Base-by-base conservation (phyloP, 2,329 filamentous ascomycete genomes). In the Ophiostoma sp. region DNA sequence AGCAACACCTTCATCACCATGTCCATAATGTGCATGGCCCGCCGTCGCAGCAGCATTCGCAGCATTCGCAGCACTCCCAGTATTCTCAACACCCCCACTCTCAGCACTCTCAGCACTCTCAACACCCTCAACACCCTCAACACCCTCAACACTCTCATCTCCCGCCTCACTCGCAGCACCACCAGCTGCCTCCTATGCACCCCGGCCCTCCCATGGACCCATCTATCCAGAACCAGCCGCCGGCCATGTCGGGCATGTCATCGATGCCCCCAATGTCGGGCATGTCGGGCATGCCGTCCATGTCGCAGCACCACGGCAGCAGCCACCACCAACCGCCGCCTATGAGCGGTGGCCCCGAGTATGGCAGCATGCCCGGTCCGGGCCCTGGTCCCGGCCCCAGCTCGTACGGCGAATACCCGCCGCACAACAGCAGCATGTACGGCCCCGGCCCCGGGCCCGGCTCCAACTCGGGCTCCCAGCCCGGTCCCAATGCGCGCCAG, bases 131-230 rank as follows among this genome's bases (percentile, higher is more conserved):
- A 44, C 60, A 39, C 39, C 20, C 54, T 13, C 23, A 35, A 10
- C 41, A 35, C 13, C 54, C 33, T n/a, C 69, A 70, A n/a, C 65
- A 70, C 39, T 39, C 41, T n/a, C 69, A 70, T 4, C 67, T 44
- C 52, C 57, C 35, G 35, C 68, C 44, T 48, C 44, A 48, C 17
- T 48, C 64, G 17, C 68, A 69, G 10, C 68, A 48, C 8, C 68
- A 69, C 23, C 68, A 69, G 36, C 33, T 48, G 39, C 65, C 36
- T 20, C 35, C 36, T 23, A 67, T 62, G 39, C 65, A 44, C 10
- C 39, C 36, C 36, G 20, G 13, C 65, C 33, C 35, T 17, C 62
- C 33, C 4, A 10, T 65, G 20, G 62, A 65, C 62, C 62, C 33
- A 17, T 20, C 35, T 17, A 67, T 44, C 5, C 65, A 67, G 65